Base-by-base conservation (phyloP, 2,329 filamentous ascomycete species). In the Microthyrium microscopicum region DNA sequence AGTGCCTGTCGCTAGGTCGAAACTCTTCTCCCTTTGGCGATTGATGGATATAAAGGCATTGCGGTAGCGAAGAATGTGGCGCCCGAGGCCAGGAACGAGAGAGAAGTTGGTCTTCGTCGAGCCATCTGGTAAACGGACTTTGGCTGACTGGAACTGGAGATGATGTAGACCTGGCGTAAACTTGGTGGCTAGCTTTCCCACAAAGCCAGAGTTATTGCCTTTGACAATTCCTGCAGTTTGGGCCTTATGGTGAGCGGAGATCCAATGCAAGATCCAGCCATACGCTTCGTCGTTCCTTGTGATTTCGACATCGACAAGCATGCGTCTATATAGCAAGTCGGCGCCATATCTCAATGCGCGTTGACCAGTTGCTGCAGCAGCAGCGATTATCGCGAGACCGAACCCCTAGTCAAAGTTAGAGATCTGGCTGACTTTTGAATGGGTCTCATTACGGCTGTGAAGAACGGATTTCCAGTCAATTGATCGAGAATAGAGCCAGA, bases 251-350 rank as follows among this genome's bases (percentile, higher is more conserved):
- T 83, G 82, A 36, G 82, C 69, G 5, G 84, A 85, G 53, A 98
- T 79, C 85, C 89, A 98, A 42, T 85, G 77, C 7, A 98, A 66
- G 26, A 98, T 73, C 87, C 85, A 95, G 26, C 75, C 75, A 52
- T 95, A 98, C 2, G 87, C 85, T 28, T 83, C 74, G 57, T 98
- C 89, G 47, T 87, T 81, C 50, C 83, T 80, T 54, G 81, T 87
- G 55, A 98, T 93, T 56, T 98, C 89, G 47, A 98, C 74, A 47
- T 94, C 84, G 46, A 95, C 82, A 20, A 98, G 73, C 58, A 98
- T 73, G 31, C 87, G 81, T 34, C 78, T 75, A 31, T 82, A 79
- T 38, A 93, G 59, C 36, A 91, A 65, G 27, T 70, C 68, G n/a
- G 77, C 74, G 35, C 73, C 73, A 46, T 73, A 64, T 39, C 85